These are phyloP conservation scores for Solanum chiquidenum DNA, from an alignment of 257 asterid species.

Conservation along the genomic window DNA sequence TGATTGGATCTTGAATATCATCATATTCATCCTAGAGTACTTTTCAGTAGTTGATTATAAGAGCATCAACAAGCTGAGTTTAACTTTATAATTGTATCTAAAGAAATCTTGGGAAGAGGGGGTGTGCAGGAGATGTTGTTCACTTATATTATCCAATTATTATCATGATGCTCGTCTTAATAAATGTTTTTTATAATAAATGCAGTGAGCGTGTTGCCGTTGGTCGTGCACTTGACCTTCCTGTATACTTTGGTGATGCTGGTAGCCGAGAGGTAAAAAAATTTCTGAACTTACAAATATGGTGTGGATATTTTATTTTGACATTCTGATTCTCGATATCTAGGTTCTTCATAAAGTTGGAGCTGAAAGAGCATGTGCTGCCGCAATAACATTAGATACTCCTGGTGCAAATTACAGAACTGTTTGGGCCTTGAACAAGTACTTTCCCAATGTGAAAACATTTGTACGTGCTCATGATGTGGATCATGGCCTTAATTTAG, in stretches of 20 bases:
- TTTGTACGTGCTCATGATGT: constrained; percentile 99
- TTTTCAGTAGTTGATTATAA: background rate
- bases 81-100: background rate
- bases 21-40: background rate
- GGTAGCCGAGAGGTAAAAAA: constrained; percentile 91
- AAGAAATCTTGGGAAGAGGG: background rate
- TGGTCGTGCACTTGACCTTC: constrained; percentile 99
- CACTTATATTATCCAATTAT: background rate
- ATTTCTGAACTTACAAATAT: constrained; percentile 4
- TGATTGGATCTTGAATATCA: background rate
- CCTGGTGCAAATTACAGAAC: constrained; percentile 99
- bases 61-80: background rate
- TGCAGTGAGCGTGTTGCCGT: constrained; percentile 89
- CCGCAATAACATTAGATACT: constrained; percentile 90
- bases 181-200: background rate
- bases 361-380: constrained; percentile 98
- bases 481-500: constrained; percentile 94
- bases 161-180: background rate
- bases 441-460: constrained; percentile 89
- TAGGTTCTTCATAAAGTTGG: constrained; percentile 99
- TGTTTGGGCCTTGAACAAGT: constrained; percentile 98
- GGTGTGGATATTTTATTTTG: constrained; percentile 1
- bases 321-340: constrained; percentile 8
- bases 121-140: background rate
- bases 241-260: constrained; percentile 98